Evolutionary conservation across 192 early-diverging fungal species (phyloP).

Genomic region (Podila minutissima): DNA sequence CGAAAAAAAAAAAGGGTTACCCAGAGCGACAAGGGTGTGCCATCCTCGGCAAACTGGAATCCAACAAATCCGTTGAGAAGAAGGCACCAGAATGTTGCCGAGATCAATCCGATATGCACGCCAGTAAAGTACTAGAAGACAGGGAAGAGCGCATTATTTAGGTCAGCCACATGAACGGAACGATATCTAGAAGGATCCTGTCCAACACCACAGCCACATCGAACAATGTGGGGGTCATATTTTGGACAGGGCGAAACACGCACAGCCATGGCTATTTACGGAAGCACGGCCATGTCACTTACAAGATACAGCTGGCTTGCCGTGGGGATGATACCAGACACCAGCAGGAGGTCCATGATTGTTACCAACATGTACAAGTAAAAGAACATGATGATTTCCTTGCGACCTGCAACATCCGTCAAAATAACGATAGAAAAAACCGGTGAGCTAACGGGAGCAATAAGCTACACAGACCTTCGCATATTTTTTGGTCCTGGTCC

Average conservation of each 20-base stretch:
- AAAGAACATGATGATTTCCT: slow-evolving; percentile 93
- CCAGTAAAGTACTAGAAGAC: slow-evolving; percentile 74
- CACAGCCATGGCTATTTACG: background rate
- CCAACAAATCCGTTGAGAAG: slow-evolving; percentile 90
- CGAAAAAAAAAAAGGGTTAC: slow-evolving; percentile 53
- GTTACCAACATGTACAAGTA: slow-evolving; percentile 81
- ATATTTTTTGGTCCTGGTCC: background rate
- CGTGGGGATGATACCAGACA: slow-evolving; percentile 83
- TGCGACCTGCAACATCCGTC: slow-evolving; percentile 67
- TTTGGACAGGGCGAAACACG: background rate
- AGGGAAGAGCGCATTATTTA: background rate
- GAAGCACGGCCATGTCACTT: slow-evolving; percentile 18
- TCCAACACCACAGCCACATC: background rate
- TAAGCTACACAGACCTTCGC: background rate
- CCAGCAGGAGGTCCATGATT: slow-evolving; percentile 78
- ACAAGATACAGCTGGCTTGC: slow-evolving; percentile 71
- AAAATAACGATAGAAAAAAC: background rate
- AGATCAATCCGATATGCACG: slow-evolving; percentile 73
- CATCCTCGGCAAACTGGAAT: slow-evolving; percentile 92
- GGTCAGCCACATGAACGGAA: slow-evolving; percentile 3
- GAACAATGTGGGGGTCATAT: background rate
- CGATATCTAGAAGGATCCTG: background rate
- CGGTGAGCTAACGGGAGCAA: background rate
- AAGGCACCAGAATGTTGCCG: slow-evolving; percentile 85
- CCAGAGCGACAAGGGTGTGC: slow-evolving; percentile 88